These are phyloP conservation scores for Trametes cinnabarina DNA, from an alignment of 768 basidiomycete species.

Conservation along the genomic window DNA sequence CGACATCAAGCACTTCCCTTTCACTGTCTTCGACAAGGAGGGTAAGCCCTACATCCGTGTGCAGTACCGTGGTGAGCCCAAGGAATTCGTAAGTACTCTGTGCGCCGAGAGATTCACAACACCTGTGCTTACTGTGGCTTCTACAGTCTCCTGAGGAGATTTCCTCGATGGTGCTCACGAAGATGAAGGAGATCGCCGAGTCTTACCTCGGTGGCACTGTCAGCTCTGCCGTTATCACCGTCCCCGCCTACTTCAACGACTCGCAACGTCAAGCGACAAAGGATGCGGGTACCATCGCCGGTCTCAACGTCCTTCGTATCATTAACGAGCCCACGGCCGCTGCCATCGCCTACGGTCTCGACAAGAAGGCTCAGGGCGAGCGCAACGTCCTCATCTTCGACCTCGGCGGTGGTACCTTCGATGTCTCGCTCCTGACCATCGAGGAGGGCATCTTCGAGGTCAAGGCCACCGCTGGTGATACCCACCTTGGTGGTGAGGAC, in stretches of 20 bases:
- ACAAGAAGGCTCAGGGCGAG: slow-evolving; percentile 88
- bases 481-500: slow-evolving; percentile 97
- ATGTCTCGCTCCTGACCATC: slow-evolving; percentile 94
- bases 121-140: slow-evolving; percentile 29
- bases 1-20: slow-evolving; percentile 90
- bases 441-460: slow-evolving; percentile 99
- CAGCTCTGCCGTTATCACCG: slow-evolving; percentile 91
- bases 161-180: slow-evolving; percentile 94
- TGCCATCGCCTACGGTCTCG: slow-evolving; percentile 97
- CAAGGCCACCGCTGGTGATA: slow-evolving; percentile 97
- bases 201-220: slow-evolving; percentile 86
- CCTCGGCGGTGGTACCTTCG: slow-evolving; percentile 97
- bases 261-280: slow-evolving; percentile 98
- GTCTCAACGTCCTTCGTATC: slow-evolving; percentile 94
- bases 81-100: slow-evolving; percentile 74
- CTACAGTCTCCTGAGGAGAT: slow-evolving; percentile 90
- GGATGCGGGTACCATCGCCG: slow-evolving; percentile 93
- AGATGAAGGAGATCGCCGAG: slow-evolving; percentile 99
- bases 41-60: slow-evolving; percentile 90
- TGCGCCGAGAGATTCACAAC: too few relatives aligned
- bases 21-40: slow-evolving; percentile 81
- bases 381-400: slow-evolving; percentile 98
- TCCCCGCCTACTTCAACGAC: slow-evolving; percentile 99
- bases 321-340: slow-evolving; percentile 99
- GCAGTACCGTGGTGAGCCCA: slow-evolving; percentile 89